A percentile compares a stretch with the other conserved stretches of the same genome.
Conservation (phyloP, 495 filamentous ascomycete genomes). For the Penicillium waksmanii region DNA sequence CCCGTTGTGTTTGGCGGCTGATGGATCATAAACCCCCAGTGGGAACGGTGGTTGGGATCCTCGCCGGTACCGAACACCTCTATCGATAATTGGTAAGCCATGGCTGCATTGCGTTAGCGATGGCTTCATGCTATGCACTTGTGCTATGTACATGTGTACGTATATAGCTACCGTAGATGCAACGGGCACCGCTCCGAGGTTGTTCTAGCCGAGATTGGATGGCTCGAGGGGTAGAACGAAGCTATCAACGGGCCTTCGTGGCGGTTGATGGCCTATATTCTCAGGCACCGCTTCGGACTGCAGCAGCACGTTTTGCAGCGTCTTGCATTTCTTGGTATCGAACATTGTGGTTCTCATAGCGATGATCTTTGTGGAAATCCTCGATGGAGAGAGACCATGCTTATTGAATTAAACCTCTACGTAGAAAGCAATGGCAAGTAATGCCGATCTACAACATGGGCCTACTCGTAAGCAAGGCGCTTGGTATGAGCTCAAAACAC, state of each 20-base stretch:
- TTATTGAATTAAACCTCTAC: too few species aligned
- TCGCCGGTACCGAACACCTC: slow-evolving; percentile 28
- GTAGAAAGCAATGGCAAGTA: too few species aligned
- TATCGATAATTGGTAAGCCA: slow-evolving; percentile 26
- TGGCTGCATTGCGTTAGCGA: slow-evolving; percentile 7
- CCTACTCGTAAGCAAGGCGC: neutral
- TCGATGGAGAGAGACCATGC: too few species aligned
- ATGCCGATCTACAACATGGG: too few species aligned
- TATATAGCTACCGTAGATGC: neutral
- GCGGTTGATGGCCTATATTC: neutral
- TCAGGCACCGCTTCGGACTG: neutral
- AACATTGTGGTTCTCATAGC: neutral
- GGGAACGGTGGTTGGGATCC: slow-evolving; percentile 25
- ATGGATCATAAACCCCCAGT: slow-evolving; percentile 34
- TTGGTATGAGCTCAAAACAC: neutral
- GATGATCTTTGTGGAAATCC: too few species aligned
- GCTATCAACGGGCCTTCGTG: neutral
- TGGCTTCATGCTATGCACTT: neutral
- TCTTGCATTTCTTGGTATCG: neutral
- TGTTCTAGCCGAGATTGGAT: neutral
- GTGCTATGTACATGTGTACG: neutral
- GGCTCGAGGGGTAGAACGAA: neutral
- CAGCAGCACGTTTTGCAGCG: neutral
- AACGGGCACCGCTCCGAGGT: neutral
- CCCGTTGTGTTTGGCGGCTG: slow-evolving; percentile 21